Conservation (phyloP, 805 yeast genomes). For the Alloascoidea africana region DNA sequence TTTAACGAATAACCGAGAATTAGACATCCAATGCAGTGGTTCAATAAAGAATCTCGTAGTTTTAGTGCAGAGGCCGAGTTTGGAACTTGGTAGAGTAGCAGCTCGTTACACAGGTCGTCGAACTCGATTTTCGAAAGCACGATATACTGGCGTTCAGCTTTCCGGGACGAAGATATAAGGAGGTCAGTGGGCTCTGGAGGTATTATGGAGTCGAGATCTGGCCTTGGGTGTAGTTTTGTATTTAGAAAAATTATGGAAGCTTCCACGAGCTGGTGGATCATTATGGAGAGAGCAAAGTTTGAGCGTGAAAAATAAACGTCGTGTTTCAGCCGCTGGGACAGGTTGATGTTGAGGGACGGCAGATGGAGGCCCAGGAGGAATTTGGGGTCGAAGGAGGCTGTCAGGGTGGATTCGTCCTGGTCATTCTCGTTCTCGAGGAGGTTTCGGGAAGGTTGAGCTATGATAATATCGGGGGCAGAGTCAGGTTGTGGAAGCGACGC, state of each 20-base stretch:
- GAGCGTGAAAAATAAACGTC: background rate
- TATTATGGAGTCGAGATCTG: too few species aligned
- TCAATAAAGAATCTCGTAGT: background rate
- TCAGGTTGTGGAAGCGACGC: too few species aligned
- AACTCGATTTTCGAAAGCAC: background rate
- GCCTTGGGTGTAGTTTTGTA: too few species aligned
- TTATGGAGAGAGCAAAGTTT: background rate
- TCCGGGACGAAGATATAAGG: slow-evolving; percentile 1
- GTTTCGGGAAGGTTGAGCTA: too few species aligned
- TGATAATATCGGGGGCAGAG: too few species aligned
- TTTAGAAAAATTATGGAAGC: background rate
- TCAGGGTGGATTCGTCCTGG: background rate
- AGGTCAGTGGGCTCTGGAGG: too few species aligned
- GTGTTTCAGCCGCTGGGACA: background rate
- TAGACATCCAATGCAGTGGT: slow-evolving; percentile 1
- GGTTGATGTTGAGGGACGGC: background rate
- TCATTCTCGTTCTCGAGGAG: background rate
- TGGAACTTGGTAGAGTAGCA: too few species aligned
- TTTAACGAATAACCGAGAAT: background rate
- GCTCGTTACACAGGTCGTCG: background rate
- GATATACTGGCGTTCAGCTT: background rate
- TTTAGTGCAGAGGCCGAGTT: too few species aligned
- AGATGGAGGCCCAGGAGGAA: background rate
- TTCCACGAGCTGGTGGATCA: background rate
- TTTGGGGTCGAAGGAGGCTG: background rate